Percentiles rank a stretch among this genome's conserved stretches.
Evolutionary conservation across 805 yeast genomes (phyloP).

Genomic region (Barnettozyma siamensis): DNA sequence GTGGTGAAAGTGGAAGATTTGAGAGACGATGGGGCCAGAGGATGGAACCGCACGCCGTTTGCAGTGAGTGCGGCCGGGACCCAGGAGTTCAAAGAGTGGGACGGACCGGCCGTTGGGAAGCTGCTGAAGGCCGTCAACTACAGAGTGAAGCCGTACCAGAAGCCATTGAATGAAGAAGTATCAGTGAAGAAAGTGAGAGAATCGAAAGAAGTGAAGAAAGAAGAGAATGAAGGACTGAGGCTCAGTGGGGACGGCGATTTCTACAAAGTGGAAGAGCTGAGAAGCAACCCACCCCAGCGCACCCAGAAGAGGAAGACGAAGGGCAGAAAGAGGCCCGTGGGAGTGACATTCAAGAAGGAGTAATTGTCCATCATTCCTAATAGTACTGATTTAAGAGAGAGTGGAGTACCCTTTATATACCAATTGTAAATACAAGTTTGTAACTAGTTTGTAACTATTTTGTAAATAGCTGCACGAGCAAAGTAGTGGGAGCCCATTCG

Average conservation of each 20-base stretch:
- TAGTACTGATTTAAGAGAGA: no score
- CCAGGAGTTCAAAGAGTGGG: slow-evolving; percentile 21
- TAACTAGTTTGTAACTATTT: no score
- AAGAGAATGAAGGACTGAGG: slow-evolving; percentile 3
- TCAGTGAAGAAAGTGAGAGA: background rate
- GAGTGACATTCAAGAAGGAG: slow-evolving; percentile 5
- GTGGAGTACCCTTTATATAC: no score
- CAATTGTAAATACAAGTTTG: no score
- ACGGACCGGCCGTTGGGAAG: slow-evolving; percentile 15
- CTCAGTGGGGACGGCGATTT: background rate
- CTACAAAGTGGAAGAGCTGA: slow-evolving; percentile 4
- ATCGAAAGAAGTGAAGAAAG: background rate
- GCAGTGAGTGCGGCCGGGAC: slow-evolving; percentile 4
- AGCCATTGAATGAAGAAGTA: slow-evolving; percentile 19
- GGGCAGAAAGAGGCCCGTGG: slow-evolving; percentile 11
- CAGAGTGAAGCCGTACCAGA: slow-evolving; percentile 29
- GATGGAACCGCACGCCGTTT: slow-evolving; percentile 8
- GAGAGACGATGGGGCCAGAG: background rate
- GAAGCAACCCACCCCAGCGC: slow-evolving; percentile 10
- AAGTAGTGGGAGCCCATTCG: no score
- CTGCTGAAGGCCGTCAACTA: slow-evolving; percentile 8
- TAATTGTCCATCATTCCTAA: no score
- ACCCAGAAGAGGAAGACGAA: slow-evolving; percentile 1
- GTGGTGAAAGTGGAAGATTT: slow-evolving; percentile 17
- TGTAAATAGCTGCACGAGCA: no score